These are phyloP conservation scores for Rhodotorula toruloides DNA, from an alignment of 768 basidiomycete species.

Conservation along the genomic window DNA sequence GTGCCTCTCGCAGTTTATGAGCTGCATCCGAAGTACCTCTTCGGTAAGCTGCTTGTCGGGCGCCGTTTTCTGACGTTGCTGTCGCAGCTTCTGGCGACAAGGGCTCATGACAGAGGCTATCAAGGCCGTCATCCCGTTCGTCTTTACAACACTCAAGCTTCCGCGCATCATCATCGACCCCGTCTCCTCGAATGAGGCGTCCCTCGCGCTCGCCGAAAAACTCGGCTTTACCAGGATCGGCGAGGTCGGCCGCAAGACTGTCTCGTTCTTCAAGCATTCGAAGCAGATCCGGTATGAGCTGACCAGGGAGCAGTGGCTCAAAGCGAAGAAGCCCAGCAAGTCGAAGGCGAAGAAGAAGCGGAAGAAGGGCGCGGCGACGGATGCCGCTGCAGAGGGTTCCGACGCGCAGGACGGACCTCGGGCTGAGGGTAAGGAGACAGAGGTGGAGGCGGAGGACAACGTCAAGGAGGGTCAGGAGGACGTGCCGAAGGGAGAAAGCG, in stretches of 20 bases:
- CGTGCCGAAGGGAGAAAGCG: too few species aligned
- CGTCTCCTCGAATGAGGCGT: background rate
- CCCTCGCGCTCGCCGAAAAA: constrained; percentile 1
- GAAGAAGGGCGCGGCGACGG: background rate
- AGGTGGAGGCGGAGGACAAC: too few species aligned
- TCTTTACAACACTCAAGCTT: constrained; percentile 1
- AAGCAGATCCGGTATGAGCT: background rate
- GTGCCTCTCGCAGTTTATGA: constrained; percentile 8
- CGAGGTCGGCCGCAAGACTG: background rate
- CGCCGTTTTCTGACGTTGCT: background rate
- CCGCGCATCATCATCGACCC: constrained; percentile 8
- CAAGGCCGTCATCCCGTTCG: constrained; percentile 1
- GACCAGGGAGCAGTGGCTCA: constrained; percentile 7
- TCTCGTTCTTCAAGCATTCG: too few species aligned
- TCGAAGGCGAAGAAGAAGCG: background rate
- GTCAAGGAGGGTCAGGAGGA: too few species aligned
- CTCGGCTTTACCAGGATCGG: background rate
- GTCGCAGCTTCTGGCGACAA: constrained; percentile 14
- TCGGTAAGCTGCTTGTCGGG: background rate
- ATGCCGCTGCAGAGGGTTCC: background rate
- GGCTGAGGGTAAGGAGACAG: background rate
- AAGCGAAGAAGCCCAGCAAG: background rate
- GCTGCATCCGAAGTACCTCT: constrained; percentile 13
- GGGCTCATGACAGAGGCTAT: constrained; percentile 16
- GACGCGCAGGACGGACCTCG: background rate